Conservation (phyloP, 1,284 basidiomycete species). For the Tilletia horrida region DNA sequence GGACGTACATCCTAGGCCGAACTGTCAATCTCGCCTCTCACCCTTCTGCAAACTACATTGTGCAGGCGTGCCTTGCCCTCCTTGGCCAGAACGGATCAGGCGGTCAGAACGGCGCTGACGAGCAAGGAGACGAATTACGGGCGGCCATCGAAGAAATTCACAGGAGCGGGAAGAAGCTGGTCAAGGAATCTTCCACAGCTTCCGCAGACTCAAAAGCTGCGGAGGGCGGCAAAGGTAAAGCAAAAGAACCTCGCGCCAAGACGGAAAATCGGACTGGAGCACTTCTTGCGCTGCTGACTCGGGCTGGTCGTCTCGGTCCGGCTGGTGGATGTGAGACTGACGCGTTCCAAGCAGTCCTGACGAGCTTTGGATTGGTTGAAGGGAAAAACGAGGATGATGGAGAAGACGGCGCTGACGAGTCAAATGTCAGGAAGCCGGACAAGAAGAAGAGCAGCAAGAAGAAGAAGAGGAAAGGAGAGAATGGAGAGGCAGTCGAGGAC, state of each 20-base stretch:
- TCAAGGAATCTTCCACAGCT: constrained; percentile 22
- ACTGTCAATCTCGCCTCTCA: constrained; percentile 46
- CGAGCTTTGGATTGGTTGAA: constrained; percentile 14
- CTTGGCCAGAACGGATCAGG: constrained; percentile 19
- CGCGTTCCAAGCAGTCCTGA: background rate
- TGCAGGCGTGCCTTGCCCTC: constrained; percentile 30
- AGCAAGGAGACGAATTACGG: constrained; percentile 14
- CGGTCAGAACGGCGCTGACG: constrained; percentile 19
- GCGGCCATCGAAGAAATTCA: constrained; percentile 21
- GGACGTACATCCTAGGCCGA: constrained; percentile 37
- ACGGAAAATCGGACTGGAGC: constrained; percentile 13
- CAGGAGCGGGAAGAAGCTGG: constrained; percentile 23
- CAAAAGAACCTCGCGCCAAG: background rate
- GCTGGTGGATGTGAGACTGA: background rate
- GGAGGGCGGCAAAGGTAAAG: constrained; percentile 3
- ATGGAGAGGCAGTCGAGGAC: background rate
- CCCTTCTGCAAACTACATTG: constrained; percentile 50
- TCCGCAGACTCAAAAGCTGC: background rate
- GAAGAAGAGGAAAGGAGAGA: constrained; percentile 16
- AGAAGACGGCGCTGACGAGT: background rate
- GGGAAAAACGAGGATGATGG: background rate
- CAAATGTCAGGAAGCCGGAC: background rate
- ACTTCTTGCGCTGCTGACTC: background rate
- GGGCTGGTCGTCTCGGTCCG: background rate
- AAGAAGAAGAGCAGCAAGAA: constrained; percentile 23